Conservation (phyloP, 2,329 filamentous ascomycete species). For the Xylaria sp. region DNA sequence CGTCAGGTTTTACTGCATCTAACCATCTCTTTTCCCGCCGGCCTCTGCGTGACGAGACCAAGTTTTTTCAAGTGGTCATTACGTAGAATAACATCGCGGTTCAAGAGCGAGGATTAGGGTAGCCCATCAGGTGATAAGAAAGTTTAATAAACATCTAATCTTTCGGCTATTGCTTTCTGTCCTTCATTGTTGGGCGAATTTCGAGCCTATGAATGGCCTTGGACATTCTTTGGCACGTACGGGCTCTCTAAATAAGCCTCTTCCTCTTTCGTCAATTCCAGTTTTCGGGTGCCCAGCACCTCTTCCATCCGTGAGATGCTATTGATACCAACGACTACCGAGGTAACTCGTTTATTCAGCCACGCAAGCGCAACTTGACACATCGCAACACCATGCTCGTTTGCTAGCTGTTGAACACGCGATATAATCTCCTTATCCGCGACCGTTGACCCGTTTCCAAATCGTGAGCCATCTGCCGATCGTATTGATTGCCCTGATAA, state of each 20-base stretch:
- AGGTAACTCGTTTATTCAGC: slow-evolving; percentile 52
- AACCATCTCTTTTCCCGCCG: slow-evolving; percentile 2
- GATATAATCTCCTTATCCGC: slow-evolving; percentile 5
- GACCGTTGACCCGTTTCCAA: slow-evolving; percentile 2
- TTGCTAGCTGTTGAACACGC: slow-evolving; percentile 35
- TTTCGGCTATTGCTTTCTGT: slow-evolving; percentile 5
- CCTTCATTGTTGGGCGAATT: background rate
- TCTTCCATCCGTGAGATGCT: slow-evolving; percentile 61
- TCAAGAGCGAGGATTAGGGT: slow-evolving; percentile 4
- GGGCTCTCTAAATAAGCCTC: slow-evolving; percentile 59
- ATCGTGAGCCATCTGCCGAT: slow-evolving; percentile 8
- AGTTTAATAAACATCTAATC: slow-evolving; percentile 1
- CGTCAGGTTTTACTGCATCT: slow-evolving; percentile 1
- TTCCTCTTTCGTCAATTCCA: slow-evolving; percentile 58
- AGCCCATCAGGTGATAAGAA: slow-evolving; percentile 1
- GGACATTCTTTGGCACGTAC: slow-evolving; percentile 53
- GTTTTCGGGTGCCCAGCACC: slow-evolving; percentile 49
- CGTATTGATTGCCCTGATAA: background rate
- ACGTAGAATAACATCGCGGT: slow-evolving; percentile 3
- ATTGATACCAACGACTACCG: slow-evolving; percentile 49
- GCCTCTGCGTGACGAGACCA: slow-evolving; percentile 3
- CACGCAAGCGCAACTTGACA: slow-evolving; percentile 64
- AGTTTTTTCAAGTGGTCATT: slow-evolving; percentile 3
- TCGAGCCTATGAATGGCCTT: slow-evolving; percentile 30
- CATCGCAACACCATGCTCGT: slow-evolving; percentile 60